Percentiles rank a stretch among this genome's conserved stretches.
These are phyloP conservation scores for Colletotrichum sansevieriae DNA, from an alignment of 2,329 filamentous ascomycete species.

Conservation along the genomic window DNA sequence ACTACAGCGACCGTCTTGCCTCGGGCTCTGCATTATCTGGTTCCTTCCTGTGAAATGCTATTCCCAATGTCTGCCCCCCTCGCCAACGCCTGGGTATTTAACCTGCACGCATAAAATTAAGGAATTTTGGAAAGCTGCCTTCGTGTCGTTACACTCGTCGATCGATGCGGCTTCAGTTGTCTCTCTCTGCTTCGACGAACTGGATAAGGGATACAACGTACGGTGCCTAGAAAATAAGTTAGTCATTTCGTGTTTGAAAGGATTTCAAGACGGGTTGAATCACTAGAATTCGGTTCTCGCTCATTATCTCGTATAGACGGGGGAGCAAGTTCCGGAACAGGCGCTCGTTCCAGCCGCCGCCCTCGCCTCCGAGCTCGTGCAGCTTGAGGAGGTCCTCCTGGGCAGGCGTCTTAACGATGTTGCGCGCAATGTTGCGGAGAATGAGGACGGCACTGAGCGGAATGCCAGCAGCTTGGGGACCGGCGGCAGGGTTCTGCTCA, in stretches of 20 bases:
- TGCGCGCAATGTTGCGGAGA: constrained; percentile 81
- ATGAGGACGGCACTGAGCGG: constrained; percentile 84
- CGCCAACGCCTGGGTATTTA: constrained; percentile 41
- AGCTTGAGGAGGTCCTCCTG: constrained; percentile 66
- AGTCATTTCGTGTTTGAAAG: not conserved
- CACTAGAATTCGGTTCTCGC: constrained; percentile 75
- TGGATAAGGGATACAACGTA: constrained; percentile 36
- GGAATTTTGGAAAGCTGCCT: not conserved
- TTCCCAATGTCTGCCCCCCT: constrained; percentile 4
- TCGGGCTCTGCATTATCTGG: too few relatives aligned
- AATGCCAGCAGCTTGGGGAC: constrained; percentile 78
- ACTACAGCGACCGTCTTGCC: too few relatives aligned
- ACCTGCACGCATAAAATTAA: constrained; percentile 34
- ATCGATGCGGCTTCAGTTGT: constrained; percentile 8
- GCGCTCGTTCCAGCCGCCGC: constrained; percentile 74
- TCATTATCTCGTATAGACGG: constrained; percentile 76
- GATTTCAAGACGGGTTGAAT: constrained; percentile 44
- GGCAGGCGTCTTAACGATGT: constrained; percentile 71
- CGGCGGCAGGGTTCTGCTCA: constrained; percentile 69
- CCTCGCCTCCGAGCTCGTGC: constrained; percentile 61
- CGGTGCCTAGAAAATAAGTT: constrained; percentile 24
- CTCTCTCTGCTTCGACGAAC: constrained; percentile 28
- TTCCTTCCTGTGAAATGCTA: constrained; percentile 1
- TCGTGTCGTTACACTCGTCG: too few relatives aligned
- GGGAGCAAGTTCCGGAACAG: constrained; percentile 76